Percentiles rank a stretch among this genome's conserved stretches.
These are phyloP conservation scores for Verticillium alfalfae DNA, from an alignment of 2,329 filamentous ascomycete species.

Conservation along the genomic window DNA sequence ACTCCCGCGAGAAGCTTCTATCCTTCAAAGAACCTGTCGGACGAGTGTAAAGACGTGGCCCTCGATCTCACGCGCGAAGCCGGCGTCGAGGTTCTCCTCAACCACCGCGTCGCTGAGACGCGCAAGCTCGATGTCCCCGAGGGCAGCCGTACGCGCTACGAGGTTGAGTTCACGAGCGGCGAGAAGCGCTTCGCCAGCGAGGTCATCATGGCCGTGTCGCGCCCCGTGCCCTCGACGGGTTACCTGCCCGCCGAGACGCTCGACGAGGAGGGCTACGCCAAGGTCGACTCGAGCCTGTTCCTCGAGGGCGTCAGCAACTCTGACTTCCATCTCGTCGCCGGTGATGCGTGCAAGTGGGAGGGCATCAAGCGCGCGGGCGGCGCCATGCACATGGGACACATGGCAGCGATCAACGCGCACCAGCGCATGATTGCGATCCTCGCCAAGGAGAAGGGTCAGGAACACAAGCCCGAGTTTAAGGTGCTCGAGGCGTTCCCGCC, in stretches of 20 bases:
- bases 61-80: slow-evolving; percentile 52
- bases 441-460: slow-evolving; percentile 8
- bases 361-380: slow-evolving; percentile 76
- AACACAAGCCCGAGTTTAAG: slow-evolving; percentile 37
- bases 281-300: slow-evolving; percentile 50
- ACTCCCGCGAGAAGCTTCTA: slow-evolving; percentile 64
- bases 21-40: slow-evolving; percentile 68
- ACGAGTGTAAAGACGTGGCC: slow-evolving; percentile 60
- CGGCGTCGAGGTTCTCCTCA: slow-evolving; percentile 61
- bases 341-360: slow-evolving; percentile 66
- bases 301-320: slow-evolving; percentile 51
- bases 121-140: slow-evolving; percentile 34
- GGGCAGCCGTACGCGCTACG: slow-evolving; percentile 33
- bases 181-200: slow-evolving; percentile 54
- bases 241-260: slow-evolving; percentile 56
- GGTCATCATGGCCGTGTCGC: slow-evolving; percentile 66
- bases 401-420: slow-evolving; percentile 62
- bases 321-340: slow-evolving; percentile 59
- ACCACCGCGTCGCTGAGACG: slow-evolving; percentile 48
- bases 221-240: slow-evolving; percentile 53
- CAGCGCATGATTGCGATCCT: slow-evolving; percentile 47
- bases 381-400: slow-evolving; percentile 69
- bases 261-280: slow-evolving; percentile 61
- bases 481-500: slow-evolving; percentile 50
- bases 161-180: slow-evolving; percentile 56